These are phyloP conservation scores for Kodamaea plutei DNA, from an alignment of 1,139 yeast species.

Conservation along the genomic window DNA sequence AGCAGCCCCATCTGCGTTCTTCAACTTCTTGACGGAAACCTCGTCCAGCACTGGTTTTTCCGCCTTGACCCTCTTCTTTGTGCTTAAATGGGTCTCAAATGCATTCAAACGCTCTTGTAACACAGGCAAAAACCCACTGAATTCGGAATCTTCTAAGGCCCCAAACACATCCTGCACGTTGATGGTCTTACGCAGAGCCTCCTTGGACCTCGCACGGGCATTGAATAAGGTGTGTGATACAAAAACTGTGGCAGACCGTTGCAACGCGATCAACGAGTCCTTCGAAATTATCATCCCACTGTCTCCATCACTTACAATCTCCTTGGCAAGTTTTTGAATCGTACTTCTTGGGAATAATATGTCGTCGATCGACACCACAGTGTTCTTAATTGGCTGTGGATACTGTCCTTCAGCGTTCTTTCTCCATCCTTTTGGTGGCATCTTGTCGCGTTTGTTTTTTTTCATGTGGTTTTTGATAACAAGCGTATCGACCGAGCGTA, in stretches of 20 bases:
- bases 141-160: slow-evolving; percentile 56
- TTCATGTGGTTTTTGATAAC: too few species aligned
- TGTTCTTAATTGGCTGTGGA: slow-evolving; percentile 50
- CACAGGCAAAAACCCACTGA: slow-evolving; percentile 50
- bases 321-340: slow-evolving; percentile 54
- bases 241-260: slow-evolving; percentile 69
- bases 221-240: slow-evolving; percentile 63
- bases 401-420: slow-evolving; percentile 66
- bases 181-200: slow-evolving; percentile 54
- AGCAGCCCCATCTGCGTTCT: slow-evolving; percentile 18
- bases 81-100: slow-evolving; percentile 38
- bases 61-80: slow-evolving; percentile 35
- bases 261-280: slow-evolving; percentile 64
- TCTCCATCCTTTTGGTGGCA: slow-evolving; percentile 87
- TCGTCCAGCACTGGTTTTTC: slow-evolving; percentile 1
- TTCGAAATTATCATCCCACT: slow-evolving; percentile 48
- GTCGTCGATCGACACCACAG: slow-evolving; percentile 60
- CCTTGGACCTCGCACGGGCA: slow-evolving; percentile 54
- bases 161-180: slow-evolving; percentile 60
- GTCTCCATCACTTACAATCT: slow-evolving; percentile 25
- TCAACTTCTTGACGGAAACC: slow-evolving; percentile 13
- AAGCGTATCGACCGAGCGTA: too few species aligned
- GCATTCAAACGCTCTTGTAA: slow-evolving; percentile 46
- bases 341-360: slow-evolving; percentile 65
- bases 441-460: slow-evolving; percentile 14